Evolutionary conservation across 129 eudicot species (phyloP).

Genomic region (Erigeron canadensis): DNA sequence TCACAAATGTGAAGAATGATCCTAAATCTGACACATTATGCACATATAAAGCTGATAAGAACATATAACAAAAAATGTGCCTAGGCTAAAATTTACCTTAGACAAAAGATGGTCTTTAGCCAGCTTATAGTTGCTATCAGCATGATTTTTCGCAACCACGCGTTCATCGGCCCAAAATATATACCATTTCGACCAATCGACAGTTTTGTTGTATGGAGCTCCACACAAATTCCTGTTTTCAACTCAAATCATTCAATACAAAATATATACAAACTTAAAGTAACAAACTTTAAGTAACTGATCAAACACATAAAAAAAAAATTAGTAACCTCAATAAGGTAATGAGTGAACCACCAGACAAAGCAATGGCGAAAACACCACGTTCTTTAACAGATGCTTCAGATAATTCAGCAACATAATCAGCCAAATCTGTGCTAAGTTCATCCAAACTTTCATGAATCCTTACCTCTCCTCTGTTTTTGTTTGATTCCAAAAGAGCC

Average conservation of each 20-base stretch:
- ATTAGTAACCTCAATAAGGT: slow-evolving; percentile 59
- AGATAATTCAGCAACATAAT: slow-evolving; percentile 81
- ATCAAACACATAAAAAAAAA: background rate
- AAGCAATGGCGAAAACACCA: slow-evolving; percentile 81
- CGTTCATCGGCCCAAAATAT: slow-evolving; percentile 95
- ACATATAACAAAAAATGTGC: background rate
- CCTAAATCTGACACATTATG: background rate
- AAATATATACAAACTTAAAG: background rate
- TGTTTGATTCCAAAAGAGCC: slow-evolving; percentile 53
- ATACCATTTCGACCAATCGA: slow-evolving; percentile 93
- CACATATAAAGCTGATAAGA: background rate
- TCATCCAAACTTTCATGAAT: slow-evolving; percentile 74
- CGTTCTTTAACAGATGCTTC: slow-evolving; percentile 78
- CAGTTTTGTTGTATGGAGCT: slow-evolving; percentile 81
- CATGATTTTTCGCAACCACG: slow-evolving; percentile 79
- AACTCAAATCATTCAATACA: slow-evolving; percentile 16
- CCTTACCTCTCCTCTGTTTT: slow-evolving; percentile 64
- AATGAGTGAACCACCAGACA: slow-evolving; percentile 91
- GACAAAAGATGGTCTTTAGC: slow-evolving; percentile 76
- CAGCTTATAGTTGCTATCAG: slow-evolving; percentile 86
- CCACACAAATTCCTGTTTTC: slow-evolving; percentile 75
- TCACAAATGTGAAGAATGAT: background rate
- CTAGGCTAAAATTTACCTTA: slow-evolving; percentile 49
- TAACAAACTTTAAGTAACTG: background rate
- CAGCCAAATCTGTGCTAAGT: slow-evolving; percentile 79